A percentile compares a stretch with the other conserved stretches of the same genome.
Evolutionary conservation across 176 grass and related monocot species (phyloP).

Genomic region (Oryza punctata): DNA sequence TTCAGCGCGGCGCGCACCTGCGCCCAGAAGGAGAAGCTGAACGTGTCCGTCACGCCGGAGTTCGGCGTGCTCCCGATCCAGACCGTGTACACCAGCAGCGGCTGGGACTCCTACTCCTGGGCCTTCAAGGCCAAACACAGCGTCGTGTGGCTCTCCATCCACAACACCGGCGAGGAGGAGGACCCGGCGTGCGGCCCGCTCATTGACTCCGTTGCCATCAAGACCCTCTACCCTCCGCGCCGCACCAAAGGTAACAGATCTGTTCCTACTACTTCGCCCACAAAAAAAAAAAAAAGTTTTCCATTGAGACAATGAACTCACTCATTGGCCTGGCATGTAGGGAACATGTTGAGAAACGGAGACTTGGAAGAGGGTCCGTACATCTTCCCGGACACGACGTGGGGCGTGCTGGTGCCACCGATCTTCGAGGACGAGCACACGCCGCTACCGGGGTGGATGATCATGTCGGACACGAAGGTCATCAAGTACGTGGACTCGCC

Average conservation of each 20-base stretch:
- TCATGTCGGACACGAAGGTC: conserved; percentile 58
- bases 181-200: conserved; percentile 59
- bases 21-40: conserved; percentile 55
- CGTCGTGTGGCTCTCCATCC: conserved; percentile 42
- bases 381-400: conserved; percentile 39
- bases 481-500: conserved; percentile 59
- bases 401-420: conserved; percentile 61
- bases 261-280: not conserved
- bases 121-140: conserved; percentile 46
- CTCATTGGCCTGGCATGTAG: not conserved
- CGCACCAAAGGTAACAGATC: conserved; percentile 16
- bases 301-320: not conserved
- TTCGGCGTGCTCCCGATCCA: conserved; percentile 56
- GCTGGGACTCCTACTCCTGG: conserved; percentile 66
- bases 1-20: conserved; percentile 64
- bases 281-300: not conserved
- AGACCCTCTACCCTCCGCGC: conserved; percentile 8
- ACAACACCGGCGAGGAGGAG: conserved; percentile 54
- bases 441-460: conserved; percentile 61
- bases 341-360: conserved; percentile 49
- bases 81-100: conserved; percentile 58
- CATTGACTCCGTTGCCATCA: conserved; percentile 52
- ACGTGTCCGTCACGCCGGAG: conserved; percentile 38
- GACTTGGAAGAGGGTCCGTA: conserved; percentile 63
- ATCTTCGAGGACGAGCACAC: conserved; percentile 50